These are phyloP conservation scores for Lichtheimia corymbifera DNA, from an alignment of 371 early-diverging fungal genomes.

Conservation along the genomic window DNA sequence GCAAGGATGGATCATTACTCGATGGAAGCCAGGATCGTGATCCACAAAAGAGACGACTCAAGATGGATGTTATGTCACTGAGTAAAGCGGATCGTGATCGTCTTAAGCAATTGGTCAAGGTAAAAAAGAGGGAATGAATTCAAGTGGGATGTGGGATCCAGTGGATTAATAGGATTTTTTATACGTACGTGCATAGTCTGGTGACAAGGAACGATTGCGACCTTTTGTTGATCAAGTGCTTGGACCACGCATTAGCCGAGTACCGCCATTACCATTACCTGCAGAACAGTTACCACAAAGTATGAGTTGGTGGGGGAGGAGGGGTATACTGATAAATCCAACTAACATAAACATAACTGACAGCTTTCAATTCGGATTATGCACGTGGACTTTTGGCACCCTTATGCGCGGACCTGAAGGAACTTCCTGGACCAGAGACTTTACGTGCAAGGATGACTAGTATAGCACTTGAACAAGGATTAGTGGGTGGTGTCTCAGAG, in stretches of 20 bases:
- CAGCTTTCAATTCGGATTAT: constrained; percentile 63
- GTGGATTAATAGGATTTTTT: not conserved
- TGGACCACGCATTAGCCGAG: constrained; percentile 47
- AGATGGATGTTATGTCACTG: constrained; percentile 72
- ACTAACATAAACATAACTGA: not conserved
- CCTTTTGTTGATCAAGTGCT: constrained; percentile 43
- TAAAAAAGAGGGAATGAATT: constrained; percentile 13
- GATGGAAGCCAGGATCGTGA: constrained; percentile 48
- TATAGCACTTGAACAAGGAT: constrained; percentile 71
- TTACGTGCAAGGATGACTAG: constrained; percentile 74
- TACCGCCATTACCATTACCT: constrained; percentile 48
- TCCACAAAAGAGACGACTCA: constrained; percentile 61
- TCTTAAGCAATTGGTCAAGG: constrained; percentile 62
- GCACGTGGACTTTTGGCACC: constrained; percentile 72
- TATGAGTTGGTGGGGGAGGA: constrained; percentile 16
- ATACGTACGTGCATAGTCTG: constrained; percentile 25
- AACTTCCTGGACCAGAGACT: constrained; percentile 68
- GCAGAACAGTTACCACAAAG: constrained; percentile 54
- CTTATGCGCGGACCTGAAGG: constrained; percentile 71
- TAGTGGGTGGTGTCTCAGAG: constrained; percentile 67
- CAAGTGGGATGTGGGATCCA: not conserved
- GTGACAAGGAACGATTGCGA: constrained; percentile 33
- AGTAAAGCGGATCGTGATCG: constrained; percentile 72
- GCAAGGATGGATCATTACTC: constrained; percentile 50
- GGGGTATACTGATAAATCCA: too few species aligned